Percentiles rank a stretch among this genome's conserved stretches.
Conservation (phyloP, 2,329 filamentous ascomycete genomes). For the Colletotrichum lentis region DNA sequence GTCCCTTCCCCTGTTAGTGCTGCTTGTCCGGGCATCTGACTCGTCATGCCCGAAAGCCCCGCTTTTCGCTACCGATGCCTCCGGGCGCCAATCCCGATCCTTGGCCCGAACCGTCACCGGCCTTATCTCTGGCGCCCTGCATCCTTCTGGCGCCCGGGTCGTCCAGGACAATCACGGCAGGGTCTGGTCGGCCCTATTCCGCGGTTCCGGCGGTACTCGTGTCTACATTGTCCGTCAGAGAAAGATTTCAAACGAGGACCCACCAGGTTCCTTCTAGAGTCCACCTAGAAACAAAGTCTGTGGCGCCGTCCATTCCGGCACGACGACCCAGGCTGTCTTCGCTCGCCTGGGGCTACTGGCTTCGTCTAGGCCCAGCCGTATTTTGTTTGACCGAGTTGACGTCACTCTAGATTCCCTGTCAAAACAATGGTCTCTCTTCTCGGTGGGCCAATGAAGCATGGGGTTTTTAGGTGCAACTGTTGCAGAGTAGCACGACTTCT, state of each 20-base stretch:
- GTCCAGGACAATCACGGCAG: conserved; percentile 18
- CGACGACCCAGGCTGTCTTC: neutral
- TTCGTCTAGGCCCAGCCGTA: neutral
- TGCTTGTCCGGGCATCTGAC: conserved; percentile 24
- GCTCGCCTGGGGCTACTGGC: neutral
- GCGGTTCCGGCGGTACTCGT: conserved; percentile 8
- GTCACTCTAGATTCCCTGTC: neutral
- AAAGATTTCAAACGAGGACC: conserved; percentile 2
- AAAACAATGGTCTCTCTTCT: neutral
- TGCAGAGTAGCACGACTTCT: neutral
- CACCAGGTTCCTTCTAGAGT: conserved; percentile 25
- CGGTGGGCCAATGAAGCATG: neutral
- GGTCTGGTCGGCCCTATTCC: conserved; percentile 32
- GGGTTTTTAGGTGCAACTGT: neutral
- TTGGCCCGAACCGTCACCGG: conserved; percentile 29
- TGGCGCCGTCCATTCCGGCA: neutral
- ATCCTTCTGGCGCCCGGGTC: conserved; percentile 17
- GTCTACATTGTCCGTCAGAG: conserved; percentile 4
- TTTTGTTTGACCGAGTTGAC: neutral
- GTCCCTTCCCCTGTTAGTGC: neutral
- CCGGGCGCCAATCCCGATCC: conserved; percentile 26
- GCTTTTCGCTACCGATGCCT: conserved; percentile 26
- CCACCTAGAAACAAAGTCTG: conserved; percentile 16
- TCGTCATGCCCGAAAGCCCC: conserved; percentile 10
- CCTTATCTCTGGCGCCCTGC: neutral